Evolutionary conservation across 1,284 basidiomycete genomes (phyloP), one percentile per base, ranked within the genome.

Genomic region (Neotropicomus parvogracilis): DNA sequence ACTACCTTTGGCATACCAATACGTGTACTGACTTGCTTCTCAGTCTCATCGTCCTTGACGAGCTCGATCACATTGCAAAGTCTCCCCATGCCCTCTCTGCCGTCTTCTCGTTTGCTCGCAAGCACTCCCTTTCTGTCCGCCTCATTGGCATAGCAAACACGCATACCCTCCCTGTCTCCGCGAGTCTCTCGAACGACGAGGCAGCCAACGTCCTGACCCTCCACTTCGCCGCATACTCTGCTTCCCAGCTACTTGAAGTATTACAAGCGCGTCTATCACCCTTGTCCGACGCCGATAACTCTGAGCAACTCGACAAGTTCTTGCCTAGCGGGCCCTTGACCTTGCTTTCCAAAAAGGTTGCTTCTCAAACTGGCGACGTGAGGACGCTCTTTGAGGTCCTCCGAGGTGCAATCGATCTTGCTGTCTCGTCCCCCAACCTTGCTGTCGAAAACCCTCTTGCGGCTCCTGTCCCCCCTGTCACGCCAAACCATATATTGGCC

Each of bases 141-240:
- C 68, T 63, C 19, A 80, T 91, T 53, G 87, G 84, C 41, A 90
- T 91, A 58, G 88, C 88, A 26, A 91, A 91, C 54, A 89, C 86
- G 0, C 88, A 91, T 59, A 90, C 88, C 5, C 77, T 91, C 12
- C 81, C 84, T 2, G 75, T 81, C 3, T 58, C 62, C 1, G 38
- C 58, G 16, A 53, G 27, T 26, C 45, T 61, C 21, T 50, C 57
- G 27, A 52, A 42, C 8, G 50, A 59, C 36, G 64, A 60, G 12
- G 43, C 54, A 27, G 53, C 68, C 6, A 66, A 73, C 14, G 76
- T 85, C 19, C 66, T 70, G 36, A 91, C 88, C 1, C 66, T 88
- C 32, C 87, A 91, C 60, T 90, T 91, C 56, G 69, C 81, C 12
- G 84, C 88, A 0, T 91, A 91, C 58, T 80, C 80, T 1, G 75